Evolutionary conservation across 2,329 filamentous ascomycete genomes (phyloP).

Genomic region (Neophaeococcomyces aloes): DNA sequence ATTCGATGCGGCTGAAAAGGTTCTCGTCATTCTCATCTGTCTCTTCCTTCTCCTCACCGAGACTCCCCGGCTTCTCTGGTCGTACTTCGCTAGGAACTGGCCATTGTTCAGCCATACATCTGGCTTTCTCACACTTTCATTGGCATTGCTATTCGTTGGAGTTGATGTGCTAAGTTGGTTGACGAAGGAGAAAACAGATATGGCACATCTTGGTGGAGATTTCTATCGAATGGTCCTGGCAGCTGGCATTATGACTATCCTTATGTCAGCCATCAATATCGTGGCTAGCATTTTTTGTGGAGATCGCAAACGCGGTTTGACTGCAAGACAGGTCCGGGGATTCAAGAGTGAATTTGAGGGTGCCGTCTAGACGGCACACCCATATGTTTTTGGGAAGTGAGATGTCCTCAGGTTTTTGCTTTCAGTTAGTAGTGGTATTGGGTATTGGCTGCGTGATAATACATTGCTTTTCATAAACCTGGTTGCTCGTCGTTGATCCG

Average conservation of each 20-base stretch:
- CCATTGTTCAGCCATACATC: conserved; percentile 1
- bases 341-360: conserved; percentile 1
- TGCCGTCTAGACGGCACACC: background rate
- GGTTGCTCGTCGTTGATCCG: too few relatives aligned
- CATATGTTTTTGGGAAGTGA: background rate
- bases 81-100: conserved; percentile 3
- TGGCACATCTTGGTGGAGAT: conserved; percentile 2
- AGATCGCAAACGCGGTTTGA: background rate
- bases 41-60: conserved; percentile 1
- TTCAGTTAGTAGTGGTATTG: background rate
- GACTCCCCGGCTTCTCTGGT: background rate
- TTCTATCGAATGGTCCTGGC: conserved; percentile 6
- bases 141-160: conserved; percentile 1
- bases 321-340: conserved; percentile 2
- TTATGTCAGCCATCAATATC: conserved; percentile 1
- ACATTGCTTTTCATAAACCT: too few relatives aligned
- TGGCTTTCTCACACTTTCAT: background rate
- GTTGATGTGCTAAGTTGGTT: conserved; percentile 5
- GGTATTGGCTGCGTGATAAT: background rate
- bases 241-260: conserved; percentile 2
- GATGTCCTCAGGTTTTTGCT: background rate
- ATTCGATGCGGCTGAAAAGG: conserved; percentile 6
- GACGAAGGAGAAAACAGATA: conserved; percentile 3
- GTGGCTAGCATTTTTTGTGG: background rate
- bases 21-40: conserved; percentile 3